Percentiles rank a stretch among this genome's conserved stretches.
Conservation (phyloP, 169 alveolate species). For the Plasmodium knowlesi region DNA sequence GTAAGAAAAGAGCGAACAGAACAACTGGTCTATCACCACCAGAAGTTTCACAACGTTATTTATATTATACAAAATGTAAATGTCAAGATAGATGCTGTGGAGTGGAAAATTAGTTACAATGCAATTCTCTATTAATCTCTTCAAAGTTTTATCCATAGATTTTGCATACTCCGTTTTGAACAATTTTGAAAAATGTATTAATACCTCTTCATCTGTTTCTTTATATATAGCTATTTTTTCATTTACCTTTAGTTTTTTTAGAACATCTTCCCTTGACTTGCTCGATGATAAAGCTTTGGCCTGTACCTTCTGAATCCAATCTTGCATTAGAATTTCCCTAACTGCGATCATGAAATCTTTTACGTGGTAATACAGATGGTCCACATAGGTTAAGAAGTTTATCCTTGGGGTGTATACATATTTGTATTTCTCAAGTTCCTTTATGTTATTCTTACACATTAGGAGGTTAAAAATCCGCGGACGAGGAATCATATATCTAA, state of each 20-base stretch:
- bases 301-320: background rate
- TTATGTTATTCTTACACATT: slow-evolving; percentile 31
- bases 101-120: slow-evolving; percentile 11
- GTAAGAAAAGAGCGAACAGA: slow-evolving; percentile 30
- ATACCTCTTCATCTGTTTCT: slow-evolving; percentile 46
- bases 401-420: background rate
- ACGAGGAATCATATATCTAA: background rate
- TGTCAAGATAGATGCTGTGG: slow-evolving; percentile 65
- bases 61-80: slow-evolving; percentile 37
- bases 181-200: slow-evolving; percentile 6
- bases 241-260: background rate
- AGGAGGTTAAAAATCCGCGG: slow-evolving; percentile 30
- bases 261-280: background rate
- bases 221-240: slow-evolving; percentile 32
- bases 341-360: slow-evolving; percentile 21
- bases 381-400: background rate
- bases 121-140: slow-evolving; percentile 26
- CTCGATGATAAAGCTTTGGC: background rate
- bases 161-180: slow-evolving; percentile 8
- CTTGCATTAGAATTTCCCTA: slow-evolving; percentile 14
- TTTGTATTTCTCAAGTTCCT: slow-evolving; percentile 24
- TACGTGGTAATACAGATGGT: slow-evolving; percentile 17
- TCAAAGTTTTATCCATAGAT: slow-evolving; percentile 6
- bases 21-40: slow-evolving; percentile 43
- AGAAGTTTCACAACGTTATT: slow-evolving; percentile 32